Evolutionary conservation across 139 green algal genomes (phyloP).

Genomic region (Coelastrella sp.): DNA sequence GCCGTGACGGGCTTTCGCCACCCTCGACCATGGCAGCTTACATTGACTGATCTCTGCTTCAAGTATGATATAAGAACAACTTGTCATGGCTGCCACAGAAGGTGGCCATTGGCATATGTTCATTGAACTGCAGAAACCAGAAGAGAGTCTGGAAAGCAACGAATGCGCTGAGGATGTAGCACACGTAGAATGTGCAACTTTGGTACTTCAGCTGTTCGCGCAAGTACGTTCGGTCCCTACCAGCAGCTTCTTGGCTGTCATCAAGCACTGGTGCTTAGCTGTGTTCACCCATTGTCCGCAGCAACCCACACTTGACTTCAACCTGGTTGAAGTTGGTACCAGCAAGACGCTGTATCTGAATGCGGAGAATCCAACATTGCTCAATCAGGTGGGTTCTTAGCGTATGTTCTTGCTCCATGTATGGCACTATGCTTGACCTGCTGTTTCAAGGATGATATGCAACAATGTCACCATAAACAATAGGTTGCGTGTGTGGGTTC

Average conservation of each 20-base stretch:
- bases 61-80: no score
- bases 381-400: slow-evolving; percentile 21
- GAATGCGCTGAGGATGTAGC: background rate
- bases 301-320: slow-evolving; percentile 43
- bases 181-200: background rate
- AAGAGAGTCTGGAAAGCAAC: background rate
- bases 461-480: no score
- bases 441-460: no score
- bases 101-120: slow-evolving; percentile 9
- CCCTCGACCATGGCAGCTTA: no score
- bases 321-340: background rate
- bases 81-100: background rate
- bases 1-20: no score
- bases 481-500: no score
- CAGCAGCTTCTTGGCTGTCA: no score
- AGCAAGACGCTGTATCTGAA: slow-evolving; percentile 26
- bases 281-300: background rate
- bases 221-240: background rate
- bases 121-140: background rate
- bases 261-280: background rate
- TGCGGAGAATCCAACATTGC: slow-evolving; percentile 14
- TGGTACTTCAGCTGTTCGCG: slow-evolving; percentile 29
- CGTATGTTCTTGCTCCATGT: no score
- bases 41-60: no score
- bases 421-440: no score